Base-by-base conservation (phyloP, 75 land plant genomes). In the Cunninghamia lanceolata region DNA sequence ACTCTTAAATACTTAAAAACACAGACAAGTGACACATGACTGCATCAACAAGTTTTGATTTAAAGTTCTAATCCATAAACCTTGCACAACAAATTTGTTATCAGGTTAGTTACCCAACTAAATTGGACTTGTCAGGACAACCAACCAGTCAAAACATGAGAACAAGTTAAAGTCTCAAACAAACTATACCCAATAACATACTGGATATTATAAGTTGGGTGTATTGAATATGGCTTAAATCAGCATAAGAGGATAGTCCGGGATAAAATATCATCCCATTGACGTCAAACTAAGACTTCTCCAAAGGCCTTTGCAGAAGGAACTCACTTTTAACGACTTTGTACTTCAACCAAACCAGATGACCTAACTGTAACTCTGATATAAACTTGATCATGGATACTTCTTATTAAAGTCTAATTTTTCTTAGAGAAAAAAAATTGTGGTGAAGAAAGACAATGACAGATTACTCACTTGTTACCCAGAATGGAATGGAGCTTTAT, bases 401-500 rank as follows among this genome's bases (percentile, higher is more conserved):
- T n/a, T n/a, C n/a, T n/a, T n/a, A n/a, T n/a, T n/a, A n/a, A n/a
- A n/a, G n/a, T n/a, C n/a, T n/a, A n/a, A n/a, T n/a, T n/a, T n/a
- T n/a, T n/a, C n/a, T n/a, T n/a, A 50, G 14, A 50, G 2, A 11
- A 34, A n/a, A 32, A 8, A 34, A 6, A 9, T 30, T 30, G 2
- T 70, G 13, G 0, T 32, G 75, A 73, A 34, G 34, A 73, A 34
- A 73, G 75, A 40, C 4, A n/a, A 45, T 80, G 16, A 28, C 14
- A 25, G 30, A 28, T 3, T 28, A 39, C 86, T 38, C 32, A 86
- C 87, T 85, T 84, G 87, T 85, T 86, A 14, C 87, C 87, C n/a
- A 86, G 87, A 32, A 47, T 85, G 19, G 87, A 85, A 77, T 86
- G 87, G 43, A 86, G 86, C 87, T 86, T 86, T 32, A 86, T 34